Conservation (phyloP, 768 basidiomycete species). For the Collybiopsis confluens region DNA sequence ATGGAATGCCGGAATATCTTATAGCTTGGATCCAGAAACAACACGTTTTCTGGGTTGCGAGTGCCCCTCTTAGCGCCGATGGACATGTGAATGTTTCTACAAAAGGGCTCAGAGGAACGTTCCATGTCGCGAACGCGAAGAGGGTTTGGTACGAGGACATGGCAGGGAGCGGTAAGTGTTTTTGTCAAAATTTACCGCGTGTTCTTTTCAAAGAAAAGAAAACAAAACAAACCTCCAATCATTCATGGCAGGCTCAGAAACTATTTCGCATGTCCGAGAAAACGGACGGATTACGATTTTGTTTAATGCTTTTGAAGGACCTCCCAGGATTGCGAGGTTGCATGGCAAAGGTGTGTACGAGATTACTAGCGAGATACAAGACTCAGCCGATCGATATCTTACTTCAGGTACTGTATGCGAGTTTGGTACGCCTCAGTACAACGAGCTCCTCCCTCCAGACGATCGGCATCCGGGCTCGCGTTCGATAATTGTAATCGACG, state of each 20-base stretch:
- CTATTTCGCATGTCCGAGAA: conserved; percentile 57
- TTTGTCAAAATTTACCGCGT: not conserved
- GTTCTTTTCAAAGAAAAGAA: not conserved
- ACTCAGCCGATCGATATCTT: not conserved
- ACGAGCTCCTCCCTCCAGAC: conserved; percentile 41
- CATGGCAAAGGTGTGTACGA: conserved; percentile 49
- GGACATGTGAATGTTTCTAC: conserved; percentile 70
- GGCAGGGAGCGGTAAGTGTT: conserved; percentile 55
- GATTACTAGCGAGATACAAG: not conserved
- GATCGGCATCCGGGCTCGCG: conserved; percentile 54
- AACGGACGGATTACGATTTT: conserved; percentile 59
- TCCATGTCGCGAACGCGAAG: conserved; percentile 51
- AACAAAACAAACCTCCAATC: no score
- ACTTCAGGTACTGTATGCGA: conserved; percentile 52
- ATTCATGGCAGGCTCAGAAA: conserved; percentile 54
- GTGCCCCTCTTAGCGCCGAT: conserved; percentile 50
- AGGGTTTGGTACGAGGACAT: conserved; percentile 73
- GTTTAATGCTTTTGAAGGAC: conserved; percentile 60
- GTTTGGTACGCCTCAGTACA: conserved; percentile 59
- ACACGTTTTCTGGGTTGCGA: conserved; percentile 70
- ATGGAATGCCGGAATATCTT: conserved; percentile 50
- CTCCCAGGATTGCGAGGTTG: conserved; percentile 51
- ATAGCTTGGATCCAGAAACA: conserved; percentile 57
- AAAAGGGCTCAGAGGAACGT: conserved; percentile 56
- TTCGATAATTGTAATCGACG: conserved; percentile 54